Evolutionary conservation across 2,329 filamentous ascomycete species (phyloP).

Genomic region (Phyllosticta ampelicida): DNA sequence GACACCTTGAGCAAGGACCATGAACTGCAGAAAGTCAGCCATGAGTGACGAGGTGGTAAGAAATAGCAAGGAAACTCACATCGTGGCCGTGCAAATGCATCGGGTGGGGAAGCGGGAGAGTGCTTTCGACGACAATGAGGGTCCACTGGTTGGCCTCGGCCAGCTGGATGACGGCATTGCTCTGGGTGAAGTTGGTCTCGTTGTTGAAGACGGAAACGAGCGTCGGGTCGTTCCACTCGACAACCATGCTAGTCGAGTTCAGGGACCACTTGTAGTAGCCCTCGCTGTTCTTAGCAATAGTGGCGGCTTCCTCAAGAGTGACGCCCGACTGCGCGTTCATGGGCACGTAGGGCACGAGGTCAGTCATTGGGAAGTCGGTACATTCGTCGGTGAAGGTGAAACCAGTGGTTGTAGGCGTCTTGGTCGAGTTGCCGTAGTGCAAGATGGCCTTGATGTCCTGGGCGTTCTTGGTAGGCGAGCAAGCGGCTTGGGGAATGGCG

Average conservation of each 20-base stretch:
- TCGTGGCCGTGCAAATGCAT: conserved; percentile 34
- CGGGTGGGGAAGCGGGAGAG: conserved; percentile 27
- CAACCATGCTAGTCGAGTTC: conserved; percentile 24
- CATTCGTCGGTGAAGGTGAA: conserved; percentile 4
- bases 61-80: neutral
- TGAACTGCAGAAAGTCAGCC: conserved; percentile 20
- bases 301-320: neutral
- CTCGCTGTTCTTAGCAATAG: conserved; percentile 1
- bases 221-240: conserved; percentile 28
- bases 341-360: conserved; percentile 29
- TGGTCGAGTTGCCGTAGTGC: neutral
- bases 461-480: neutral
- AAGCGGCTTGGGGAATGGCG: conserved; percentile 1
- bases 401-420: neutral
- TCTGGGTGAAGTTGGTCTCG: conserved; percentile 12
- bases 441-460: conserved; percentile 9
- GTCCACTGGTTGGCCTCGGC: conserved; percentile 15
- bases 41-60: neutral
- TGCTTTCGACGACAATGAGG: neutral
- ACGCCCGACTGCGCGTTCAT: conserved; percentile 4
- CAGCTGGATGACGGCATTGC: conserved; percentile 24
- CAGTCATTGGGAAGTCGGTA: conserved; percentile 11
- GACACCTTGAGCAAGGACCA: conserved; percentile 27
- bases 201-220: conserved; percentile 25
- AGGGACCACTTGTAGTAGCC: conserved; percentile 32